Conservation (phyloP, 2,329 filamentous ascomycete genomes). For the Arthrobotrys musiformis region DNA sequence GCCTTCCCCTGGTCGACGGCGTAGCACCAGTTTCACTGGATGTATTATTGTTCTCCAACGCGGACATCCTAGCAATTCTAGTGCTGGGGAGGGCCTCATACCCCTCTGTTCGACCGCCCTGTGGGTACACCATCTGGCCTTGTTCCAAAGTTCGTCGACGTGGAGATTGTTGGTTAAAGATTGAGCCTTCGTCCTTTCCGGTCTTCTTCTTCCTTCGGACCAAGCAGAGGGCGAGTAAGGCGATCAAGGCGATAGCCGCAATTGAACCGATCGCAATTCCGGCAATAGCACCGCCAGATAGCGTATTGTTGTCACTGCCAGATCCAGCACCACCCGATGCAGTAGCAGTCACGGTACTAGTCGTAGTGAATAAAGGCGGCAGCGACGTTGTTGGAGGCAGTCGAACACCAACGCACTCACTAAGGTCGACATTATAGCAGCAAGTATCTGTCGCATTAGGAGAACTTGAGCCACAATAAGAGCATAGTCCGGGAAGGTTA, state of each 20-base stretch:
- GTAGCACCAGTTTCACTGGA: conserved; percentile 45
- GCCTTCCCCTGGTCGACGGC: conserved; percentile 66
- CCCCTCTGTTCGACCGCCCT: conserved; percentile 64
- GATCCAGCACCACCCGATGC: conserved; percentile 61
- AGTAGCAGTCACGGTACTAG: conserved; percentile 66
- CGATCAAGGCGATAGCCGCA: conserved; percentile 75
- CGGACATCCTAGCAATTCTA: conserved; percentile 94
- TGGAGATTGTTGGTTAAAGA: conserved; percentile 91
- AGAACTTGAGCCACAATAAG: conserved; percentile 84
- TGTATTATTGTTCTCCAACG: conserved; percentile 76
- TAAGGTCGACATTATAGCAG: conserved; percentile 83
- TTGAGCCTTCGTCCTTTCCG: conserved; percentile 68
- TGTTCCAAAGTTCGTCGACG: conserved; percentile 64
- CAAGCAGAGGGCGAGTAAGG: conserved; percentile 74
- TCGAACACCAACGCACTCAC: conserved; percentile 77
- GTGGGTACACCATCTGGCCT: conserved; percentile 61
- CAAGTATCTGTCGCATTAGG: conserved; percentile 95
- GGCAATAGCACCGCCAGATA: conserved; percentile 89
- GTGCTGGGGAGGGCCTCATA: conserved; percentile 85
- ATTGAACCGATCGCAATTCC: conserved; percentile 87
- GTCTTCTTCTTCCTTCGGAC: conserved; percentile 66
- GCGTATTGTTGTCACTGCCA: conserved; percentile 63
- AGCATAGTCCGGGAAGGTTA: conserved; percentile 79
- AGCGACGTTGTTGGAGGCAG: conserved; percentile 80
- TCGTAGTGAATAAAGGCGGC: conserved; percentile 70